phyloP scores from a whole-genome alignment of 371 early-diverging fungal species.

The Haplosporangium sp. region DNA sequence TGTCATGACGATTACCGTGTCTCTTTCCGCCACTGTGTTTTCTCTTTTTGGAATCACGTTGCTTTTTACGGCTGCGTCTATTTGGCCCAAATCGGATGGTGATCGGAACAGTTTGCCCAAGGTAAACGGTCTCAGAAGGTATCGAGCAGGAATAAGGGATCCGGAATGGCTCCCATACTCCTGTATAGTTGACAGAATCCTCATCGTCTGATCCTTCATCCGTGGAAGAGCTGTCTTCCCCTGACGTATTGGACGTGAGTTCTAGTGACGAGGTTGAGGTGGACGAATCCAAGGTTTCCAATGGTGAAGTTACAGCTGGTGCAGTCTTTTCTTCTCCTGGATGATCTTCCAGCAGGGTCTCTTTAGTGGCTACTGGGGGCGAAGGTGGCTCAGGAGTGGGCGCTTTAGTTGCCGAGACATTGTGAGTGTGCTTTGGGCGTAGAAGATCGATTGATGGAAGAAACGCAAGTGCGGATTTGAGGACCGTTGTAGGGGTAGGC shows the following conservation, averaged over 20 bases:
- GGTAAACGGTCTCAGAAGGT: slow-evolving; percentile 39
- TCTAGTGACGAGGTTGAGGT: background rate
- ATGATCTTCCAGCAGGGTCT: background rate
- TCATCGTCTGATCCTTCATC: slow-evolving; percentile 9
- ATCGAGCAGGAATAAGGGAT: slow-evolving; percentile 40
- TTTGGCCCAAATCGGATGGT: slow-evolving; percentile 46
- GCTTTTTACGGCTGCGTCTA: slow-evolving; percentile 2
- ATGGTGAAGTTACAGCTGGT: background rate
- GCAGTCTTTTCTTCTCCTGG: background rate
- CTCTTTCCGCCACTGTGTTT: background rate
- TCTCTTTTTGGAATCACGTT: background rate
- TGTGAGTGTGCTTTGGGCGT: slow-evolving; percentile 15
- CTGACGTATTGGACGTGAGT: background rate
- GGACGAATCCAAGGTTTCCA: background rate
- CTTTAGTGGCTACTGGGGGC: background rate
- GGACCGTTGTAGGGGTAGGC: slow-evolving; percentile 25
- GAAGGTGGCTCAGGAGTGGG: background rate
- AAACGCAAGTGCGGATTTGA: slow-evolving; percentile 38
- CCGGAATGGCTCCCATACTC: slow-evolving; percentile 51
- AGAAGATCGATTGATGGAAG: slow-evolving; percentile 35
- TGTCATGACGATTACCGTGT: background rate
- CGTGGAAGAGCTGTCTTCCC: background rate
- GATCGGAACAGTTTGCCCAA: slow-evolving; percentile 39
- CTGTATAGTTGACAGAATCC: slow-evolving; percentile 40
- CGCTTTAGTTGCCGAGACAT: background rate